Evolutionary conservation across 345 rosid species (phyloP).

Genomic region (Eucalyptus curtisii): DNA sequence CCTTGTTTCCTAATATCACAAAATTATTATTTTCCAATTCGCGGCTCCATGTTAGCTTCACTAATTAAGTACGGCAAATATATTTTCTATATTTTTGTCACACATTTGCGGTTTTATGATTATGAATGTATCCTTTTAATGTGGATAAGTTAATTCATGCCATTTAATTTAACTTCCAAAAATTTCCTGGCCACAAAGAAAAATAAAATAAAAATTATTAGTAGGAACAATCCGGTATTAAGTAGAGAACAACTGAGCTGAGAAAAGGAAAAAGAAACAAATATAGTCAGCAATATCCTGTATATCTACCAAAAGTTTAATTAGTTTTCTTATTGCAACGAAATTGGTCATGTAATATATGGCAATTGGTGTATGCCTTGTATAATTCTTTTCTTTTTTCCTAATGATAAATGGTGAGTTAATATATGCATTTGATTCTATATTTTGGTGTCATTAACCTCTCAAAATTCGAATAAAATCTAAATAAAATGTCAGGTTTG

Average conservation of each 20-base stretch:
- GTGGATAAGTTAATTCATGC: neutral
- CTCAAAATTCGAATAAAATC: neutral
- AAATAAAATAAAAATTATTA: no score
- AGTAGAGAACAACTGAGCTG: neutral
- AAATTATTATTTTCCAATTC: accelerated
- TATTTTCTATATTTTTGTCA: neutral
- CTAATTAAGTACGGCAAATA: neutral
- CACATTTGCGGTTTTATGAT: neutral
- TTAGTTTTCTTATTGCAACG: neutral
- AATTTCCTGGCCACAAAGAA: neutral
- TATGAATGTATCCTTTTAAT: neutral
- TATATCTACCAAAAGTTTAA: neutral
- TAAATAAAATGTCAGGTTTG: no score
- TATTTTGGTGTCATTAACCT: neutral
- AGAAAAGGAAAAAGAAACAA: neutral
- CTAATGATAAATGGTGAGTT: neutral
- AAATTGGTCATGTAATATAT: neutral
- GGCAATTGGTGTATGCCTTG: neutral
- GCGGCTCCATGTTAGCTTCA: neutral
- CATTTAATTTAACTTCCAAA: neutral
- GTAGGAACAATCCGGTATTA: neutral
- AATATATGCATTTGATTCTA: neutral
- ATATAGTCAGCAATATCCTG: neutral
- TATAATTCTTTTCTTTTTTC: neutral
- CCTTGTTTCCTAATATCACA: neutral